Conservation (phyloP, 2,329 filamentous ascomycete genomes). For the Neonectria coccinea region DNA sequence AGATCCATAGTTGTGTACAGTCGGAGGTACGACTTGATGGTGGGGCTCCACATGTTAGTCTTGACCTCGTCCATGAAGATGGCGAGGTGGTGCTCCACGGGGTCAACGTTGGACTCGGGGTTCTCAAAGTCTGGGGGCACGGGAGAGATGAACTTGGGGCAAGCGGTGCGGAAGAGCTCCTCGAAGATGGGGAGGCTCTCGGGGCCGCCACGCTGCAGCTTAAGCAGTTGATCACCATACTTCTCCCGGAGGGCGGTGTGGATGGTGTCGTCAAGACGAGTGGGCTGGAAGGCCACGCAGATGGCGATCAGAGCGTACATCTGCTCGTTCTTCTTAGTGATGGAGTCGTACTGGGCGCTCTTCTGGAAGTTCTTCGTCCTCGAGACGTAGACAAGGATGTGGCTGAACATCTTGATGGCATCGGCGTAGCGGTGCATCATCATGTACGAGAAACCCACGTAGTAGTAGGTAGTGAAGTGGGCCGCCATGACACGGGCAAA, state of each 20-base stretch:
- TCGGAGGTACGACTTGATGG: conserved; percentile 97
- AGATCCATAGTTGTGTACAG: conserved; percentile 99
- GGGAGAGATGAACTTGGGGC: conserved; percentile 99
- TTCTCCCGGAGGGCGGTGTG: conserved; percentile 98
- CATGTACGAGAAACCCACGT: conserved; percentile 99
- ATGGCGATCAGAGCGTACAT: conserved; percentile 99
- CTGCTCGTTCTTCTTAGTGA: conserved; percentile 99
- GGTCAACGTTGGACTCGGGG: conserved; percentile 94
- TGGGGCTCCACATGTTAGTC: conserved; percentile 98
- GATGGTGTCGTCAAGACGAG: conserved; percentile 97
- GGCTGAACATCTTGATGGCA: conserved; percentile 99
- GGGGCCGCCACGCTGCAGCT: conserved; percentile 94
- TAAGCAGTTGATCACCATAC: conserved; percentile 97
- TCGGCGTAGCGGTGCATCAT: conserved; percentile 99
- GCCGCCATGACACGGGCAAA: conserved; percentile 99
- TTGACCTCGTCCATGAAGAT: conserved; percentile 99
- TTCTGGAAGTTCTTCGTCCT: conserved; percentile 99
- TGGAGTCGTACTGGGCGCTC: conserved; percentile 97
- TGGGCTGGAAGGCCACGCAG: conserved; percentile 98
- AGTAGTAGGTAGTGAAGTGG: conserved; percentile 99
- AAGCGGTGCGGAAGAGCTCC: conserved; percentile 97
- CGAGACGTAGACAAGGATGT: conserved; percentile 98
- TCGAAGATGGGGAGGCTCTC: conserved; percentile 97
- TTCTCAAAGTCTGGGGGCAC: conserved; percentile 98
- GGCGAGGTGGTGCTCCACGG: conserved; percentile 94